A percentile compares a stretch with the other conserved stretches of the same genome.
These are phyloP conservation scores for Abrus precatorius DNA, from an alignment of 306 rosid species.

Conservation along the genomic window DNA sequence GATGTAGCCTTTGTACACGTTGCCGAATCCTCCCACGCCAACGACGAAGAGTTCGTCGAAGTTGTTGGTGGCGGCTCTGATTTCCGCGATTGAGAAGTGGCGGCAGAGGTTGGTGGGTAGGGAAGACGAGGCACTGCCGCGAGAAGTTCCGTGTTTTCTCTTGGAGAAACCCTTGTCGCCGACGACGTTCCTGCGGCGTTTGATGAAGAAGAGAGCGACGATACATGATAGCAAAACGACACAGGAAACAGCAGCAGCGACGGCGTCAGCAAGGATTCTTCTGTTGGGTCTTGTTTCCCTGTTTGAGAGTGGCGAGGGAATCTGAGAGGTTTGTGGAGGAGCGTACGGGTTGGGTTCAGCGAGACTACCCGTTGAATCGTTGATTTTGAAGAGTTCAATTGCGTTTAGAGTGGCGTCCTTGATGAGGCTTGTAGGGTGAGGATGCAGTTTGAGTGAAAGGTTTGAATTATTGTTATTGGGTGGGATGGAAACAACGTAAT, in stretches of 20 bases:
- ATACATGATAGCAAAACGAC: neutral
- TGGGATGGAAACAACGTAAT: neutral
- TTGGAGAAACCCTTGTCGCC: neutral
- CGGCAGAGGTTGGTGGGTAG: constrained; percentile 39
- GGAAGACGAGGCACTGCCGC: neutral
- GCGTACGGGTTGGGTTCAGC: neutral
- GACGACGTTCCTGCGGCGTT: neutral
- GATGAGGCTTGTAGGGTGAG: neutral
- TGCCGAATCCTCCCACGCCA: constrained; percentile 38
- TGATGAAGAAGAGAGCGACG: neutral
- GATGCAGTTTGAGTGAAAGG: neutral
- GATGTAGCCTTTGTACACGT: constrained; percentile 17
- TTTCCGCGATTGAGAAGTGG: constrained; percentile 35
- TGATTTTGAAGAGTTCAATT: constrained; percentile 1
- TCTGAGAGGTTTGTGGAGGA: neutral
- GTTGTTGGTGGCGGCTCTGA: constrained; percentile 45
- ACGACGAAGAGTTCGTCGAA: constrained; percentile 26
- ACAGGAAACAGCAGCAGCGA: neutral
- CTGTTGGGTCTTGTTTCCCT: neutral
- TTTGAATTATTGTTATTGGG: neutral
- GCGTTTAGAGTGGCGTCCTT: neutral
- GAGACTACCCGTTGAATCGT: neutral
- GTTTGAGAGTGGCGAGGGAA: neutral
- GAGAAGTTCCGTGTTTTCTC: neutral
- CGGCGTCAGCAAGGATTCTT: neutral